These are phyloP conservation scores for Actinomortierella ambigua DNA, from an alignment of 371 early-diverging fungal genomes.

Conservation along the genomic window DNA sequence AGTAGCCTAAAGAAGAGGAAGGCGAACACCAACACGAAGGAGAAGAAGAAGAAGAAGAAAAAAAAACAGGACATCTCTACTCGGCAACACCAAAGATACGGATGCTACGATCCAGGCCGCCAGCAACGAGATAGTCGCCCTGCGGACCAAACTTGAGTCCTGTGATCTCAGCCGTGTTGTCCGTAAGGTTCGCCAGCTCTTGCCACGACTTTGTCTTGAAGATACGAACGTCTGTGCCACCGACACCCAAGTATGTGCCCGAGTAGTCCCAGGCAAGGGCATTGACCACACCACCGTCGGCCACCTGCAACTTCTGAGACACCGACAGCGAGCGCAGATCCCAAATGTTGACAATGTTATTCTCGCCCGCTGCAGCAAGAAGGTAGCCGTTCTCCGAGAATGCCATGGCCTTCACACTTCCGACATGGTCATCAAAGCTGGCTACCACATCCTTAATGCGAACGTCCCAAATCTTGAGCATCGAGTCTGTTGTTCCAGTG, in stretches of 20 bases:
- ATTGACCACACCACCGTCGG: conserved; percentile 60
- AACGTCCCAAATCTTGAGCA: conserved; percentile 87
- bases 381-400: conserved; percentile 94
- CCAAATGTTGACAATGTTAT: conserved; percentile 83
- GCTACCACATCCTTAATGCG: conserved; percentile 75
- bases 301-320: conserved; percentile 71
- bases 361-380: conserved; percentile 77
- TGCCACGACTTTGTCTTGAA: conserved; percentile 84
- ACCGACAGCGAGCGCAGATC: conserved; percentile 87
- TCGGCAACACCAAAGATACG: conserved; percentile 58
- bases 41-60: no score
- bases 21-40: no score
- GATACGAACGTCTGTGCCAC: conserved; percentile 68
- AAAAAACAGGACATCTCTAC: conserved; percentile 10
- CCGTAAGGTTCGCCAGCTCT: conserved; percentile 59
- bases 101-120: conserved; percentile 68
- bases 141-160: conserved; percentile 68
- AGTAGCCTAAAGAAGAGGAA: no score
- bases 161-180: conserved; percentile 63
- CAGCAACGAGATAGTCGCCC: conserved; percentile 58
- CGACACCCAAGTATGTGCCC: conserved; percentile 85
- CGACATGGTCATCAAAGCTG: conserved; percentile 73
- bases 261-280: conserved; percentile 79
- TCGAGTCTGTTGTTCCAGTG: conserved; percentile 77
- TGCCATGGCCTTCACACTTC: conserved; percentile 70